These are phyloP conservation scores for Saccharomycopsis fermentans DNA, from an alignment of 805 yeast genomes.

Conservation along the genomic window DNA sequence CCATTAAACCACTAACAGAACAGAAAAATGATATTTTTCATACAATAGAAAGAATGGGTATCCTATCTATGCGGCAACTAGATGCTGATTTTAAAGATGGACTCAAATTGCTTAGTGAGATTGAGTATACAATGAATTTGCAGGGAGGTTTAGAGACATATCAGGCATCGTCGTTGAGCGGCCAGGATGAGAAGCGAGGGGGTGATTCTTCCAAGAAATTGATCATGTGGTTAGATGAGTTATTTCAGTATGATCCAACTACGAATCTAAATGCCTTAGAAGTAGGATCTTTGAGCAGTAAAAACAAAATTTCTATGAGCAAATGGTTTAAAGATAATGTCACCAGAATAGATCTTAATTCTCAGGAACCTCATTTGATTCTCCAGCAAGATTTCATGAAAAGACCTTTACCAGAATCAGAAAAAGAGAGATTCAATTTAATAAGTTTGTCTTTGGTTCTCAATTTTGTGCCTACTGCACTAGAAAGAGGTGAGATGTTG, in stretches of 20 bases:
- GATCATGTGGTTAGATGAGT: constrained; percentile 55
- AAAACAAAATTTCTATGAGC: constrained; percentile 56
- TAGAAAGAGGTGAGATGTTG: constrained; percentile 71
- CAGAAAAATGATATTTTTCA: constrained; percentile 1
- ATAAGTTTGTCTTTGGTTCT: constrained; percentile 80
- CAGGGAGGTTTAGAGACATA: constrained; percentile 74
- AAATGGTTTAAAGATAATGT: constrained; percentile 39
- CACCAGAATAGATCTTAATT: constrained; percentile 65
- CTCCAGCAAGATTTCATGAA: constrained; percentile 78
- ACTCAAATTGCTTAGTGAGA: constrained; percentile 27
- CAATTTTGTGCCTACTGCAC: constrained; percentile 74
- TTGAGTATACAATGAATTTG: constrained; percentile 50
- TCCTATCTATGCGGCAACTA: background rate
- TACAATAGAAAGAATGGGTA: background rate
- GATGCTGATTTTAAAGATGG: constrained; percentile 16
- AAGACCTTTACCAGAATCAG: constrained; percentile 43
- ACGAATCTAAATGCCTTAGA: constrained; percentile 45
- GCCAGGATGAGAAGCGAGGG: constrained; percentile 71
- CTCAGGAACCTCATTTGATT: constrained; percentile 59
- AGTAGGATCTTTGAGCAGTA: constrained; percentile 68
- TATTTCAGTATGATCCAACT: background rate
- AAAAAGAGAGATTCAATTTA: constrained; percentile 43
- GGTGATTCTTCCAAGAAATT: constrained; percentile 84
- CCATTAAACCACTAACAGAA: background rate
- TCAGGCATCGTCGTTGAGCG: constrained; percentile 78